Evolutionary conservation across 2,329 filamentous ascomycete genomes (phyloP).

Genomic region (Colletotrichum graminicola): DNA sequence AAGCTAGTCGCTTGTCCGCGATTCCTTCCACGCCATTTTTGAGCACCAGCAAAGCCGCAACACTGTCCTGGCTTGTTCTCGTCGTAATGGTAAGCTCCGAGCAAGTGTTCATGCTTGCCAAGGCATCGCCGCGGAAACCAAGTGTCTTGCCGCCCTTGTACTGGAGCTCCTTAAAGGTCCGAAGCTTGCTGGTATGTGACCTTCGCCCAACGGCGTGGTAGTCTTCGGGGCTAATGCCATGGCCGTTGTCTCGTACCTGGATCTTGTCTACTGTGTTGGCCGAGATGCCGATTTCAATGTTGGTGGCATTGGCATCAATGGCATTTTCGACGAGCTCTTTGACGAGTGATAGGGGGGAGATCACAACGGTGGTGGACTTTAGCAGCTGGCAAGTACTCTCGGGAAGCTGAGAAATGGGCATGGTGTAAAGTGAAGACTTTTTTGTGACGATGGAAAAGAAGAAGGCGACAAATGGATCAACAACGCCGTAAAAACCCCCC

Average conservation of each 20-base stretch:
- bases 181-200: conserved; percentile 82
- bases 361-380: conserved; percentile 70
- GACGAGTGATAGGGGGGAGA: conserved; percentile 71
- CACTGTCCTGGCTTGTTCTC: conserved; percentile 69
- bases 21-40: conserved; percentile 56
- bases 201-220: conserved; percentile 71
- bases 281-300: conserved; percentile 73
- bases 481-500: background rate
- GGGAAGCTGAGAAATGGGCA: conserved; percentile 65
- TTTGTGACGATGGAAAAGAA: background rate
- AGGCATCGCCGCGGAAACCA: conserved; percentile 82
- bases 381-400: conserved; percentile 66
- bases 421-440: conserved; percentile 45
- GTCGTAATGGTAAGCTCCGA: conserved; percentile 74
- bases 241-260: conserved; percentile 80
- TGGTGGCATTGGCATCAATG: conserved; percentile 77
- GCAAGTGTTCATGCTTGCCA: conserved; percentile 74
- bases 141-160: conserved; percentile 69
- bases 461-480: background rate
- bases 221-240: conserved; percentile 74
- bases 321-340: conserved; percentile 86
- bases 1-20: conserved; percentile 51
- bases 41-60: conserved; percentile 66
- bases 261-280: conserved; percentile 76
- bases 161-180: conserved; percentile 71